phyloP scores from a whole-genome alignment of 2,329 filamentous ascomycete genomes.

The Alternaria ventricosa region DNA sequence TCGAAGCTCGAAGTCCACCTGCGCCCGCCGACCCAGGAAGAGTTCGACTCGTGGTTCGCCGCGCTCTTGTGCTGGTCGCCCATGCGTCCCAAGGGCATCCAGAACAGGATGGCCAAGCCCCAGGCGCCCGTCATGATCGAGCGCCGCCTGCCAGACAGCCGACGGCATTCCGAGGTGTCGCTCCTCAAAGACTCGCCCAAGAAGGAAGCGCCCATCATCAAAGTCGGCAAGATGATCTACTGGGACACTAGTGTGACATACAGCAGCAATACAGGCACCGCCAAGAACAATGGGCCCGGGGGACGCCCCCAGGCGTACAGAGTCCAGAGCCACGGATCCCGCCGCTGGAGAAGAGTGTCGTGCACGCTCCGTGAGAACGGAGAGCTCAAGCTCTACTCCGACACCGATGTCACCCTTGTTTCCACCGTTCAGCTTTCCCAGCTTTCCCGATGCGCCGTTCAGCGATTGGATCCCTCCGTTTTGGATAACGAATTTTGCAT shows the following conservation, averaged over 20 bases:
- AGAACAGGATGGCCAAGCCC: slow-evolving; percentile 61
- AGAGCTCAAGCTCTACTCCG: slow-evolving; percentile 85
- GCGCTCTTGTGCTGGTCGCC: slow-evolving; percentile 84
- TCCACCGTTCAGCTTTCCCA: slow-evolving; percentile 87
- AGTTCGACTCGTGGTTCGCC: slow-evolving; percentile 81
- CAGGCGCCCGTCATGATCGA: slow-evolving; percentile 49
- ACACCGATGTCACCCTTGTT: slow-evolving; percentile 80
- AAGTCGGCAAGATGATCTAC: slow-evolving; percentile 72
- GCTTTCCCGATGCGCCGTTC: slow-evolving; percentile 86
- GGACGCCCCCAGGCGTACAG: slow-evolving; percentile 60
- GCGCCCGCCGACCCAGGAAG: slow-evolving; percentile 67
- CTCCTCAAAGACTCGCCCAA: slow-evolving; percentile 72
- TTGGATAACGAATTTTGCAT: slow-evolving; percentile 93
- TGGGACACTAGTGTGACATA: slow-evolving; percentile 71
- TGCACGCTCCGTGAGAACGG: slow-evolving; percentile 95
- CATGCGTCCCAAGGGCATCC: slow-evolving; percentile 65
- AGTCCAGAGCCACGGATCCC: slow-evolving; percentile 63
- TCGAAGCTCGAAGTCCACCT: slow-evolving; percentile 68
- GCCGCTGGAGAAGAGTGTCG: slow-evolving; percentile 86
- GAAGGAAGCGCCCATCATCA: slow-evolving; percentile 81
- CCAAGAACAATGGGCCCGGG: slow-evolving; percentile 31
- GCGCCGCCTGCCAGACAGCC: slow-evolving; percentile 47
- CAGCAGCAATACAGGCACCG: slow-evolving; percentile 52
- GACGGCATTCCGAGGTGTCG: slow-evolving; percentile 59
- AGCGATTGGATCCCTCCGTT: slow-evolving; percentile 88